Conservation (phyloP, 2,329 filamentous ascomycete species). For the Drechslerella stenobrocha region DNA sequence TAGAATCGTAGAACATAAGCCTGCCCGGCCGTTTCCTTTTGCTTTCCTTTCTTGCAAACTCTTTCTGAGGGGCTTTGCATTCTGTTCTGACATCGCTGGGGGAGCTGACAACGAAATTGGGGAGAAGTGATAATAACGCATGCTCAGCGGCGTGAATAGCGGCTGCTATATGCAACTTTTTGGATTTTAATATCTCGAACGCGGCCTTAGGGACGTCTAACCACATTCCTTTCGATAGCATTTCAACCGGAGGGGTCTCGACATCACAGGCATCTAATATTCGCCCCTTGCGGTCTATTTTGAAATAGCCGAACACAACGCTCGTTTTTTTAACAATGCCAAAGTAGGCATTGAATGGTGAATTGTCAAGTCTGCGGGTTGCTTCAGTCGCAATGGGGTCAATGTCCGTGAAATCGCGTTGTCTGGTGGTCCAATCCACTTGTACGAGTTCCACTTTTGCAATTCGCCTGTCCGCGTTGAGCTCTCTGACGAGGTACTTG, state of each 20-base stretch:
- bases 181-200: constrained; percentile 73
- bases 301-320: constrained; percentile 95
- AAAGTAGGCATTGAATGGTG: constrained; percentile 67
- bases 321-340: constrained; percentile 83
- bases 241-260: constrained; percentile 86
- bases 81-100: constrained; percentile 92
- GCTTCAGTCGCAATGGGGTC: constrained; percentile 91
- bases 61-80: constrained; percentile 86
- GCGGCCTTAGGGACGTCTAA: constrained; percentile 81
- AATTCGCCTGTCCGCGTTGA: constrained; percentile 73
- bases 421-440: constrained; percentile 92
- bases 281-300: constrained; percentile 76
- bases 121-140: constrained; percentile 79
- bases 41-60: constrained; percentile 73
- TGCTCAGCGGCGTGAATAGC: constrained; percentile 96
- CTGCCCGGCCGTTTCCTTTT: constrained; percentile 80
- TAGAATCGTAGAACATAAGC: constrained; percentile 92
- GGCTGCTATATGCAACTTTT: constrained; percentile 77
- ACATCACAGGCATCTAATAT: constrained; percentile 91
- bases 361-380: constrained; percentile 69
- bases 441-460: constrained; percentile 86
- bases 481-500: constrained; percentile 88
- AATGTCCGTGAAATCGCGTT: constrained; percentile 90
- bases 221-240: constrained; percentile 90
- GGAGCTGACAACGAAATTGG: constrained; percentile 85